A percentile compares a stretch with the other conserved stretches of the same genome.
phyloP scores from a whole-genome alignment of 1,284 basidiomycete species.

The Xanthoconium separans region DNA sequence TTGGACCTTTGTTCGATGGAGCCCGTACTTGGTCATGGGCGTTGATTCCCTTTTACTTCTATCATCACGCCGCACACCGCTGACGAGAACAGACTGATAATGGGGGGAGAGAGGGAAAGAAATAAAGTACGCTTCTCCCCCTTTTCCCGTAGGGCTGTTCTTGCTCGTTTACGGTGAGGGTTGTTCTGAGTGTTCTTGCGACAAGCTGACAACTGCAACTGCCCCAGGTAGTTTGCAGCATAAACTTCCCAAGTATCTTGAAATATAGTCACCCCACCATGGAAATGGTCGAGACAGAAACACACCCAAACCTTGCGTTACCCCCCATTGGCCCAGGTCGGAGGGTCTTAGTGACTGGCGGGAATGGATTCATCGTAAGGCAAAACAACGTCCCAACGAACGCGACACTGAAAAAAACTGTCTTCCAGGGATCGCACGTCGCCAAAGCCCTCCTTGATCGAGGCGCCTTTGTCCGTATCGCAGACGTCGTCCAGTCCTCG shows the following conservation, averaged over 20 bases:
- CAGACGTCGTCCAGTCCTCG: constrained; percentile 38
- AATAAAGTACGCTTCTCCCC: constrained; percentile 3
- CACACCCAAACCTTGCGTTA: not conserved
- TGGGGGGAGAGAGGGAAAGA: not conserved
- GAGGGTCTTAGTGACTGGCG: constrained; percentile 51
- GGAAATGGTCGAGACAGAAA: constrained; percentile 5
- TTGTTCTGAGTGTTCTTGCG: not conserved
- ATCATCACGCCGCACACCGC: not conserved
- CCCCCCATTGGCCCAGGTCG: constrained; percentile 2
- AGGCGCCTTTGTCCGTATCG: constrained; percentile 42
- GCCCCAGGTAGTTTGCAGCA: not conserved
- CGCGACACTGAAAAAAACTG: not conserved
- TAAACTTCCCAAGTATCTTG: not conserved
- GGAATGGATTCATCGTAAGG: constrained; percentile 57
- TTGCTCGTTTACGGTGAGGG: not conserved
- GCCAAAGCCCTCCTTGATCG: constrained; percentile 37
- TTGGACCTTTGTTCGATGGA: not conserved
- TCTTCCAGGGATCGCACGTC: constrained; percentile 50
- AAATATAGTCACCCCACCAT: not conserved
- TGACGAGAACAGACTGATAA: not conserved
- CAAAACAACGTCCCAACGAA: not conserved
- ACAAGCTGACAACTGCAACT: not conserved
- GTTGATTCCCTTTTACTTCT: constrained; percentile 2
- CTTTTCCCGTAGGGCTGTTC: not conserved
- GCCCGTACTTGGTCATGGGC: not conserved